phyloP scores from a whole-genome alignment of 805 yeast genomes.

The Clavispora fructus region DNA sequence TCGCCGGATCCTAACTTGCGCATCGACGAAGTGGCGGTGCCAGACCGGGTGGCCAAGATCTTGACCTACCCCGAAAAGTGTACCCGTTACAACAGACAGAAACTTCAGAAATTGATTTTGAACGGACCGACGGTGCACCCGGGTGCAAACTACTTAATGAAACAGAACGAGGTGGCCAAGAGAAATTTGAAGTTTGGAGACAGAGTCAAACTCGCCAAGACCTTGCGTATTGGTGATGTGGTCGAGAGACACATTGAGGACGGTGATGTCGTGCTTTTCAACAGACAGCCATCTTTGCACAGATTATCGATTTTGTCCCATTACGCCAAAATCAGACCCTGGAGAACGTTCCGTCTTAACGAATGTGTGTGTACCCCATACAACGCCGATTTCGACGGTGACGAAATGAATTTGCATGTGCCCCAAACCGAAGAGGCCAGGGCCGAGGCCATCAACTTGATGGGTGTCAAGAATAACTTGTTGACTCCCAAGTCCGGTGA shows the following conservation, averaged over 20 bases:
- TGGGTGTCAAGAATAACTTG: constrained; percentile 96
- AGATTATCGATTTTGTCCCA: constrained; percentile 91
- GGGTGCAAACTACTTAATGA: constrained; percentile 90
- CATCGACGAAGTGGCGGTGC: constrained; percentile 97
- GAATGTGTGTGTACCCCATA: constrained; percentile 99
- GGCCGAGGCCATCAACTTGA: constrained; percentile 95
- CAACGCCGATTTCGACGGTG: constrained; percentile 99
- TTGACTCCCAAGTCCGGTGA: constrained; percentile 97
- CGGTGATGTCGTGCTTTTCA: constrained; percentile 92
- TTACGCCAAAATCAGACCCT: constrained; percentile 92
- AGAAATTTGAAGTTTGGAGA: constrained; percentile 89
- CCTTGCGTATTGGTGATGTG: constrained; percentile 79
- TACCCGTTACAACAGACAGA: constrained; percentile 77
- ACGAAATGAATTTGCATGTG: constrained; percentile 97
- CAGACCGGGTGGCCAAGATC: constrained; percentile 93
- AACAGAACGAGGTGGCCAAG: constrained; percentile 78
- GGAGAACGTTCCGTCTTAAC: constrained; percentile 95
- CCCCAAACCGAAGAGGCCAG: constrained; percentile 99
- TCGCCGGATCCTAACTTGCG: constrained; percentile 96
- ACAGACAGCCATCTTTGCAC: constrained; percentile 97
- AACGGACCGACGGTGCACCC: constrained; percentile 91
- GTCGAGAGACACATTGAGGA: constrained; percentile 97
- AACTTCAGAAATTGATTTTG: constrained; percentile 65
- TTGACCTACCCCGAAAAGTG: constrained; percentile 94
- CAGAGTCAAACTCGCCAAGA: constrained; percentile 67